A percentile compares a stretch with the other conserved stretches of the same genome.
These are phyloP conservation scores for Saussurea involucrata DNA, from an alignment of 129 eudicot genomes.

Conservation along the genomic window DNA sequence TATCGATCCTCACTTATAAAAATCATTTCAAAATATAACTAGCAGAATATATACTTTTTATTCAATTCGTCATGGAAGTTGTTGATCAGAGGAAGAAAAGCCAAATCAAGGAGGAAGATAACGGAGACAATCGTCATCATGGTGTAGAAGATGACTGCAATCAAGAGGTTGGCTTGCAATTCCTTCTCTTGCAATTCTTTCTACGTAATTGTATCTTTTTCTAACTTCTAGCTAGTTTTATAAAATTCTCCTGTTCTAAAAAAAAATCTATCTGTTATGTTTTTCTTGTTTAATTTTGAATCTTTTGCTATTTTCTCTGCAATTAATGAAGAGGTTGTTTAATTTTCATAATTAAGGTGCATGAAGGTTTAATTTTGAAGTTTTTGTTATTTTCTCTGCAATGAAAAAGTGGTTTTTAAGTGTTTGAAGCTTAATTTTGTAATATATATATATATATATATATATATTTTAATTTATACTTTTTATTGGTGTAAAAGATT, in stretches of 20 bases:
- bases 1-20: constrained; percentile 23
- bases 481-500: no score
- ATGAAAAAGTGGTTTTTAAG: background rate
- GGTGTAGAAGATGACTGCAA: constrained; percentile 7
- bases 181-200: no score
- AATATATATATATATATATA: background rate
- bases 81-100: constrained; percentile 23
- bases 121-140: constrained; percentile 17
- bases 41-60: constrained; percentile 1
- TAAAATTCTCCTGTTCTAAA: no score
- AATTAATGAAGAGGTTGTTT: constrained; percentile 1
- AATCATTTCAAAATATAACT: constrained; percentile 10
- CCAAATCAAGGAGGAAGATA: constrained; percentile 29
- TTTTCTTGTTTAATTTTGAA: background rate
- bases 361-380: background rate
- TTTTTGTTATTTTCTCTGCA: background rate
- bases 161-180: constrained; percentile 22
- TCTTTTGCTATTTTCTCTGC: background rate
- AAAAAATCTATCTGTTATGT: no score
- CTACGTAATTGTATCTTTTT: no score
- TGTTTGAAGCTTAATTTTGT: background rate
- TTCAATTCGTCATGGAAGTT: constrained; percentile 24
- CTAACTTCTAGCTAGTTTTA: no score
- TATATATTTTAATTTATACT: no score
- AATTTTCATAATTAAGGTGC: background rate